These are phyloP conservation scores for Microdochium nivale DNA, from an alignment of 2,329 filamentous ascomycete genomes.

Conservation along the genomic window DNA sequence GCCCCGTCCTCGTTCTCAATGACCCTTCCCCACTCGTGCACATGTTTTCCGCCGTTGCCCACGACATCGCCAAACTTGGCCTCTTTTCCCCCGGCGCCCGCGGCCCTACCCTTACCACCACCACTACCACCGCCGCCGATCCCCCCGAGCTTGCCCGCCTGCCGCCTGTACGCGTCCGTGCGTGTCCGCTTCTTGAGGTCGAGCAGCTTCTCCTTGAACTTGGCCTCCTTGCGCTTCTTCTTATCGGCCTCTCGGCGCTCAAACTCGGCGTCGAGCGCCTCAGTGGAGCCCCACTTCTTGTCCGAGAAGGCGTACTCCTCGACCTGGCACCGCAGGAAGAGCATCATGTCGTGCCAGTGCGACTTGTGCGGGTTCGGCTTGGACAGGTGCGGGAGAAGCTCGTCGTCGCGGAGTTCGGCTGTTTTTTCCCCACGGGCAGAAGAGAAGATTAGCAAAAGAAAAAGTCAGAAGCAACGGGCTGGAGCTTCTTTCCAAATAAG, in stretches of 20 bases:
- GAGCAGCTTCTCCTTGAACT: conserved; percentile 81
- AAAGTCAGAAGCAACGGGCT: too few relatives aligned
- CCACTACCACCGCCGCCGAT: conserved; percentile 31
- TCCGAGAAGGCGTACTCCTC: conserved; percentile 81
- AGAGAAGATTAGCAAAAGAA: too few relatives aligned
- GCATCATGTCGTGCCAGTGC: conserved; percentile 98
- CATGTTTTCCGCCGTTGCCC: conserved; percentile 60
- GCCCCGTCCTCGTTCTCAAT: conserved; percentile 64
- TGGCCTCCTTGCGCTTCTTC: conserved; percentile 79
- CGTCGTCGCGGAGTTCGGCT: conserved; percentile 85
- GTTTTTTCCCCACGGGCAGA: too few relatives aligned
- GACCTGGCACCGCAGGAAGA: conserved; percentile 87
- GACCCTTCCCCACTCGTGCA: conserved; percentile 76
- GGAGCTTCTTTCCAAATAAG: too few relatives aligned
- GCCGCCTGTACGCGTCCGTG: conserved; percentile 79
- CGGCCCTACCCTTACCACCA: conserved; percentile 18
- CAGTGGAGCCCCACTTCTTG: conserved; percentile 83
- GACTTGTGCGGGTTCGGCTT: conserved; percentile 92
- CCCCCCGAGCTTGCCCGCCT: conserved; percentile 43
- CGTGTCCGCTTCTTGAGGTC: conserved; percentile 90
- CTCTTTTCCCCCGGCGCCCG: conserved; percentile 15
- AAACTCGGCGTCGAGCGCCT: conserved; percentile 83
- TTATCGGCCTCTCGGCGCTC: conserved; percentile 69
- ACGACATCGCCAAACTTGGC: conserved; percentile 71
- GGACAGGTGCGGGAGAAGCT: conserved; percentile 78